Evolutionary conservation across 2,329 filamentous ascomycete genomes (phyloP), one percentile per base, ranked within the genome.

Genomic region (Didymosphaeria variabile): DNA sequence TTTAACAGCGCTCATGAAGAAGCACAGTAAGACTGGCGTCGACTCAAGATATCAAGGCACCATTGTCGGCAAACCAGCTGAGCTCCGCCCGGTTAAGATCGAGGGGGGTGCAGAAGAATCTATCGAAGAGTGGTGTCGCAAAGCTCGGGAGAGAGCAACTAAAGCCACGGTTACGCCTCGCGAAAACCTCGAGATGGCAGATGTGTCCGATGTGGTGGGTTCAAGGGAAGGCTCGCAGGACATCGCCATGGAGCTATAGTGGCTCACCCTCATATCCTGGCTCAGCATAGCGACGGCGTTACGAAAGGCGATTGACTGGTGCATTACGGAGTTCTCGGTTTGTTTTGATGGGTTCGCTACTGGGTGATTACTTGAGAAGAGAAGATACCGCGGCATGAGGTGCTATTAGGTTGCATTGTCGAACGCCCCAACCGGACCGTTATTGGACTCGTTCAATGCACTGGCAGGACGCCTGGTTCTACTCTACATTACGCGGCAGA

Each of bases 1-100:
- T 66, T n/a, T n/a, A n/a, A n/a, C n/a, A 91, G 91, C 89, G 5
- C 82, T 98, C 45, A 97, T 97, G 79, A 95, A 94, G 80, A 97
- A 96, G 74, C 92, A 97, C 77, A 93, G 90, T 80, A 96, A 95
- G 70, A 91, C 91, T 0, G 92, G 91, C 64, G 93, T 96, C 72
- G 93, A 97, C 72, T 90, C 90, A 10, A 90, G 94, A 71, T 97
- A 93, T 77, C 88, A 90, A 67, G 93, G 92, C 32, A 97, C 94
- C 0, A 86, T 95, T 0, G 83, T 98, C 12, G 94, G 94, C 4
- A 89, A 89, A 66, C 83, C 85, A 47, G 86, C 85, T 52, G 92
- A 97, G 67, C 86, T 89, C 59, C 88, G 87, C 71, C 86, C 90
- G 8, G 82, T 97, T 31, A 83, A 89, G 55, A 90, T 97, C 55